Base-by-base conservation (phyloP, 129 eudicot genomes). In the Silybum marianum region DNA sequence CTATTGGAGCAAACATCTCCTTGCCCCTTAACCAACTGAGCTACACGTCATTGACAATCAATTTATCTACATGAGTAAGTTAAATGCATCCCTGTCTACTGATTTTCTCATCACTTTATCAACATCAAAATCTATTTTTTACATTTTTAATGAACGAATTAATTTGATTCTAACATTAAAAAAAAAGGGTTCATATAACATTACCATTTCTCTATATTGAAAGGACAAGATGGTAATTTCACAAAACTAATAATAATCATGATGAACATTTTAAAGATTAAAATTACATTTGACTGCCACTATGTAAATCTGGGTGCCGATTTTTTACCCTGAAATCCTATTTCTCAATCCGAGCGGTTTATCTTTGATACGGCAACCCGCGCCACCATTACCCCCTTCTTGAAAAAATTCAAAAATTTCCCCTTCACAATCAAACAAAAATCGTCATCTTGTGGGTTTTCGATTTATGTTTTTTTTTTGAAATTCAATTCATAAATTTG, bases 371-470 rank as follows among this genome's bases (percentile, higher is more conserved):
- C 70, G 82, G n/a, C 78, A 77, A 68, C 78, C 74, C 81, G 87
- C 82, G 85, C 85, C 80, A 79, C 84, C 80, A 23, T 30, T n/a
- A 72, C 76, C 23, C 23, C 25, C 69, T 28, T 65, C 39, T 58
- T 30, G 75, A 63, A 71, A 71, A 81, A 63, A 76, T 81, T 85
- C 79, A 81, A 81, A 81, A 62, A n/a, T 63, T 42, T 28, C 30
- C 63, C 32, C 78, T 34, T 65, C 69, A 21, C 40, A 72, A 63
- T 72, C 81, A 74, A 69, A 21, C 71, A 72, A 84, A 63, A 16
- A 44, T 54, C 62, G 74, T 63, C 39, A 40, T 73, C 30, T 28
- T n/a, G 18, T 68, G 76, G 76, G 76, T 72, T 72, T 72, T 65
- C 69, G 11, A 13, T 7, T 65, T 65, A 18, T 36, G 6, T 19